Base-by-base conservation (phyloP, 768 basidiomycete species). In the Mycena venus region DNA sequence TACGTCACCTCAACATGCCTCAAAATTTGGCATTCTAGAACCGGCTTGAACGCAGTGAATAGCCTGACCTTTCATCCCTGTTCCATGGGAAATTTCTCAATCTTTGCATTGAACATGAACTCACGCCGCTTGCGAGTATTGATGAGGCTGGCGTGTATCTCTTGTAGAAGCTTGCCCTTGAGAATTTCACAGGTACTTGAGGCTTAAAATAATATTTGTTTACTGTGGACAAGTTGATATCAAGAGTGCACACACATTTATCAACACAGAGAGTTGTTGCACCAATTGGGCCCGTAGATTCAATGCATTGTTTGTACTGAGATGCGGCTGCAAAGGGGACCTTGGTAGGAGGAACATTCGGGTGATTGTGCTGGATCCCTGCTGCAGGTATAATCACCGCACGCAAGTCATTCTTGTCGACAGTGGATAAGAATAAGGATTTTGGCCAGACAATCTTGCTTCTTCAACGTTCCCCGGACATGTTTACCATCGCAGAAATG, bases 71-170 rank as follows among this genome's bases (percentile, higher is more conserved):
- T 12, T 12, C 17, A 56, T 5, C 12, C 53, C 53, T 6, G 53
- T 56, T 7, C 53, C 29, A 17, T 56, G 15, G 9, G 53, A 31
- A 56, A 56, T 21, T 17, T 56, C 23, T 23, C 11, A 6, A 21
- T 15, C 17, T 56, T 56, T 21, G 4, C 2, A 14, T 8, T 9
- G 7, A 4, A 53, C 9, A 53, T 19, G 9, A 11, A 53, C 25
- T 68, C 67, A 2, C 36, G 40, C 6, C 58, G 56, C 40, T 60
- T 69, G 23, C 68, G 58, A 29, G 40, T 59, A 31, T 59, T 61
- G 21, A 69, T 69, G 6, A 69, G 25, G 17, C 68, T 31, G 9
- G 56, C 56, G 44, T 69, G 68, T 2, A 69, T 12, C 32, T 69
- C 68, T n/a, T 69, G 68, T 6, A 38, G 55, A 19, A 69, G 56